Conservation (phyloP, 805 yeast species). For the Metschnikowia rubicola region DNA sequence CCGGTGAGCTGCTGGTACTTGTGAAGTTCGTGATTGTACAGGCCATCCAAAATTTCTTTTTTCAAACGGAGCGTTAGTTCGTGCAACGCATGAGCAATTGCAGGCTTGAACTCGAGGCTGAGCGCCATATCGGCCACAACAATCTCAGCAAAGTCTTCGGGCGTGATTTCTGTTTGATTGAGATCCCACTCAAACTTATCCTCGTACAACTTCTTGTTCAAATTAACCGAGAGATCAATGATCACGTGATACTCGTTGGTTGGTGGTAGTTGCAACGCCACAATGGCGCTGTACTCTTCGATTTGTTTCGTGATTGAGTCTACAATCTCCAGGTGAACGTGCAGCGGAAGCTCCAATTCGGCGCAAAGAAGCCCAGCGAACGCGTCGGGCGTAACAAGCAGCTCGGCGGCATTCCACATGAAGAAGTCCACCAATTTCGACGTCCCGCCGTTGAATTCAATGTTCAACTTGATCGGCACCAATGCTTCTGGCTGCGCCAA, state of each 20-base stretch:
- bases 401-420: constrained; percentile 71
- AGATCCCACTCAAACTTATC: constrained; percentile 96
- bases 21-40: constrained; percentile 40
- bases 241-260: constrained; percentile 65
- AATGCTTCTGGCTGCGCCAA: constrained; percentile 31
- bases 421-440: constrained; percentile 57
- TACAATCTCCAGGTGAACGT: constrained; percentile 60
- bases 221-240: constrained; percentile 73
- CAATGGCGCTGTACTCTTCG: constrained; percentile 65
- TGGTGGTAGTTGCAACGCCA: constrained; percentile 61
- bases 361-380: constrained; percentile 72
- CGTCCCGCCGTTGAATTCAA: constrained; percentile 54
- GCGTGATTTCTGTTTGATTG: constrained; percentile 50
- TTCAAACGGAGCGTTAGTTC: constrained; percentile 75
- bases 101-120: constrained; percentile 80
- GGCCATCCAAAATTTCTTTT: constrained; percentile 71
- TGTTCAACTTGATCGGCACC: constrained; percentile 63
- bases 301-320: constrained; percentile 76
- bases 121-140: constrained; percentile 86
- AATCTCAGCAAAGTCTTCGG: constrained; percentile 77
- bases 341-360: constrained; percentile 76
- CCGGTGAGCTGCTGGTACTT: constrained; percentile 43
- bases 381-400: constrained; percentile 65
- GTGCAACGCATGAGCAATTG: constrained; percentile 82
- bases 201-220: constrained; percentile 80